Evolutionary conservation across 1,284 basidiomycete genomes (phyloP), one percentile per base, ranked within the genome.

Genomic region (Heterobasidion parviporum): DNA sequence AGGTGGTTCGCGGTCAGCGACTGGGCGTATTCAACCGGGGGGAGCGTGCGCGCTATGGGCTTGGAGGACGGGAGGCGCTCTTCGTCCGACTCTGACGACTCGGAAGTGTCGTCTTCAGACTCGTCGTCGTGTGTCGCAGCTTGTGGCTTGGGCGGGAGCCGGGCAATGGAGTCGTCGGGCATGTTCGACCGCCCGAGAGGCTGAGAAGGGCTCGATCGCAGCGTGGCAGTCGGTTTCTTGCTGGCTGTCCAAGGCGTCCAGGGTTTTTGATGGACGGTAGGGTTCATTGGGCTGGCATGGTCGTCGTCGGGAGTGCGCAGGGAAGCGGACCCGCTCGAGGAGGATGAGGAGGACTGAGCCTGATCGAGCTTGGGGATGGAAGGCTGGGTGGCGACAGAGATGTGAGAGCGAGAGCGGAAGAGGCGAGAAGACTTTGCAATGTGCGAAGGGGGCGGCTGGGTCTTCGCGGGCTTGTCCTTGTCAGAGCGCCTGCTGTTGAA

Each of bases 291-390:
- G 59, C 68, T 72, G 61, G 68, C 66, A 46, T 72, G 69, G 59
- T 85, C 82, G 61, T 86, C 77, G 60, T 76, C 83, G 41, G 83
- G 83, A 8, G 85, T 85, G 56, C 75, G 78, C 44, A 82, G 71
- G 55, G 78, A 80, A 49, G 78, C 75, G 14, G 80, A 82, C 54
- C 79, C 81, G 50, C 76, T 78, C 1, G 83, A 85, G 8, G 85
- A 82, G 18, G 79, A 79, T 12, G 83, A 82, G 1, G 81, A 82
- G 16, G 74, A 77, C 59, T 65, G 64, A 5, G 61, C 63, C 35
- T 64, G 63, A 33, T 64, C 63, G 53, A 62, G 54, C 16, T 61
- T 57, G 14, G 61, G 65, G 46, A 59, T 59, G 49, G 60, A 58
- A 36, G 43, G 60, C 10, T 59, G 59, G 53, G 63, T 59, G 34